Evolutionary conservation across 345 rosid genomes (phyloP), one percentile per base, ranked within the genome.

Genomic region (Physaria fendleri): DNA sequence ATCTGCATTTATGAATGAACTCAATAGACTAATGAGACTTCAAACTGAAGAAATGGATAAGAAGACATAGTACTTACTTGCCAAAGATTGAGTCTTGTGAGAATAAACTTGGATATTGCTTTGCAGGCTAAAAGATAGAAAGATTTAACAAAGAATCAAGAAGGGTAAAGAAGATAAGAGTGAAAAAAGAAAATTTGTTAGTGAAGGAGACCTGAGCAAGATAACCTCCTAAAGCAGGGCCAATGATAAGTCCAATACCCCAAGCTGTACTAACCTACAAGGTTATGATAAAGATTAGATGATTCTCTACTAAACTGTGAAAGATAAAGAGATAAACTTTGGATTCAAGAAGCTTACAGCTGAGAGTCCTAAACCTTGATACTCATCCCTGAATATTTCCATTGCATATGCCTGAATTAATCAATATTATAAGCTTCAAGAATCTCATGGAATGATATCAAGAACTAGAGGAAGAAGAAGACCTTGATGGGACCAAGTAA

Each of bases 401-500:
- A 71, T 50, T 25, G 97, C 87, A 70, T 84, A 92, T n/a, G 98
- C 98, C 96, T 92, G 77, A 55, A 18, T 9, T 47, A 28, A 54
- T 35, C 25, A 9, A 52, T 12, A 3, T 28, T n/a, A n/a, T n/a
- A 18, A 45, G 62, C 18, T 25, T 50, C 3, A 2, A 32, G 13
- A 45, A 39, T 10, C 3, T 38, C 17, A 48, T 51, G 2, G 8
- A 25, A 3, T 15, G 9, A 22, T 38, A 42, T 22, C 10, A 21
- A 38, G 22, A 11, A 2, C 6, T 15, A 46, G 43, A 40, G 3
- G n/a, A n/a, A 18, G 1, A 27, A 45, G 5, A 37, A 40, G 43
- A 92, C 99, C 99, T 79, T 89, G 46, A 87, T 78, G 17, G 97
- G 89, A 75, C 95, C 99, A 48, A 93, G 91, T 48, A 85, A 83